A percentile compares a stretch with the other conserved stretches of the same genome.
These are phyloP conservation scores for Simplicillium sp. DNA, from an alignment of 2,329 filamentous ascomycete species.

Conservation along the genomic window DNA sequence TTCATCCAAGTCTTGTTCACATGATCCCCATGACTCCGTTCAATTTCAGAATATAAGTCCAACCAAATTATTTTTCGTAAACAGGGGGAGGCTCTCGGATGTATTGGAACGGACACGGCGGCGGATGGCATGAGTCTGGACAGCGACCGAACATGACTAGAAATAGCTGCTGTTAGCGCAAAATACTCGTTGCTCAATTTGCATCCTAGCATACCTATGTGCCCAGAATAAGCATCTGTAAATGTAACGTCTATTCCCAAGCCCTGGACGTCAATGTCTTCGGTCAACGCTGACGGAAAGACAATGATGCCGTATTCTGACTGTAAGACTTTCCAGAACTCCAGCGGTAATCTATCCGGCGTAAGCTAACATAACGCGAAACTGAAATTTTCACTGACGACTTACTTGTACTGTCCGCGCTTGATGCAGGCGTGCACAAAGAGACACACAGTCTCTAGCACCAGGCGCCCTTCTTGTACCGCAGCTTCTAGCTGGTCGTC, in stretches of 20 bases:
- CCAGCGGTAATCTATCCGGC: slow-evolving; percentile 20
- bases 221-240: slow-evolving; percentile 25
- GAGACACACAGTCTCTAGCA: slow-evolving; percentile 28
- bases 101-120: slow-evolving; percentile 27
- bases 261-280: slow-evolving; percentile 21
- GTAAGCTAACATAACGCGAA: too few species aligned
- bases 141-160: slow-evolving; percentile 25
- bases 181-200: background rate
- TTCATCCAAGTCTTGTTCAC: too few species aligned
- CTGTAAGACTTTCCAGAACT: slow-evolving; percentile 28
- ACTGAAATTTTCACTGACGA: background rate
- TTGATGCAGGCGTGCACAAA: slow-evolving; percentile 29
- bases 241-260: slow-evolving; percentile 23
- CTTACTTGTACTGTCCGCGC: slow-evolving; percentile 25
- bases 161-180: background rate
- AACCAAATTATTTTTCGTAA: slow-evolving; percentile 15
- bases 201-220: slow-evolving; percentile 19
- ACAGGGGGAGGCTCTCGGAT: slow-evolving; percentile 25
- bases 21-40: too few species aligned
- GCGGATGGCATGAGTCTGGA: slow-evolving; percentile 16
- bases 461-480: slow-evolving; percentile 19
- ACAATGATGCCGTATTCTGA: slow-evolving; percentile 29
- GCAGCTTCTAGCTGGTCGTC: slow-evolving; percentile 22
- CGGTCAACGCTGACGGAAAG: slow-evolving; percentile 27
- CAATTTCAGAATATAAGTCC: too few species aligned